These are phyloP conservation scores for Trametes sanguinea DNA, from an alignment of 768 basidiomycete species.

Conservation along the genomic window DNA sequence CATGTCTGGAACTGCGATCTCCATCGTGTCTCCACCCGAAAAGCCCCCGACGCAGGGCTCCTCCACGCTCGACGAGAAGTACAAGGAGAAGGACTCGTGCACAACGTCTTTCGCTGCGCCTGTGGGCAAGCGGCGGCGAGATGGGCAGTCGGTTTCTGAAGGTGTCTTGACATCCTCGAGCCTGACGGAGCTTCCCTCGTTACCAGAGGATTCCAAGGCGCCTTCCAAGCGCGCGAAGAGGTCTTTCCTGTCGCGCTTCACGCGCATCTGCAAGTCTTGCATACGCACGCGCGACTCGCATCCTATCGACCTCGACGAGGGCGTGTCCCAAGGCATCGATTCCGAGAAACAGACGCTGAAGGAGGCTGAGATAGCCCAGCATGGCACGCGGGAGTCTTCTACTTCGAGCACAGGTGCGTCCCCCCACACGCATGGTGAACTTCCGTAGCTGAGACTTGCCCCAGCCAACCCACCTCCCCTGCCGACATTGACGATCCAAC, in stretches of 20 bases:
- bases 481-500: conserved; percentile 17
- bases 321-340: conserved; percentile 33
- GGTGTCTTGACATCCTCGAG: conserved; percentile 34
- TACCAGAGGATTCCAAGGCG: conserved; percentile 27
- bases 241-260: conserved; percentile 59
- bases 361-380: conserved; percentile 22
- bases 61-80: conserved; percentile 17
- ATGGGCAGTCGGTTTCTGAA: conserved; percentile 30
- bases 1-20: conserved; percentile 18
- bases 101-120: conserved; percentile 40
- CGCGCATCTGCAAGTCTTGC: conserved; percentile 66
- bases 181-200: conserved; percentile 29
- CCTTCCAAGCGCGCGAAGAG: conserved; percentile 41
- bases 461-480: conserved; percentile 16
- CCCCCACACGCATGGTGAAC: neutral
- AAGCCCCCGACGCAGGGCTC: conserved; percentile 5
- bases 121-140: conserved; percentile 36
- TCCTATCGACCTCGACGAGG: conserved; percentile 43
- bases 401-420: conserved; percentile 26
- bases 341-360: conserved; percentile 27
- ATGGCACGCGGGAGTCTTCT: conserved; percentile 25
- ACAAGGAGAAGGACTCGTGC: conserved; percentile 42
- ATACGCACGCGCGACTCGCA: conserved; percentile 52
- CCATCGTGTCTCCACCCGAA: conserved; percentile 9
- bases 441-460: conserved; percentile 2